Evolutionary conservation across 306 rosid species (phyloP).

Genomic region (Senna siamea): DNA sequence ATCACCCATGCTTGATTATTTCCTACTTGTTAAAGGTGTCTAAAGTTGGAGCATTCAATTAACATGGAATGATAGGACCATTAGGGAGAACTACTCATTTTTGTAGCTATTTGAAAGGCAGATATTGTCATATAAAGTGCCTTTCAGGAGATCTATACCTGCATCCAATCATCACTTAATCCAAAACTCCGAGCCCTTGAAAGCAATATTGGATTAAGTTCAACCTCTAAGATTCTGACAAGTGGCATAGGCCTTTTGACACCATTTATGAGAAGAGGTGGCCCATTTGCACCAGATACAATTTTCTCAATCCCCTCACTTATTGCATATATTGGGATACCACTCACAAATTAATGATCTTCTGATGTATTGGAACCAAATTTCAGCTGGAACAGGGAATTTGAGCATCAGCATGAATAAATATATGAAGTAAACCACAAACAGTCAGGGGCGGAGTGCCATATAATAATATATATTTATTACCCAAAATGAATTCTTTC

Average conservation of each 20-base stretch:
- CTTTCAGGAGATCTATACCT: constrained; percentile 49
- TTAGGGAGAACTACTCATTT: not conserved
- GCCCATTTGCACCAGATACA: constrained; percentile 72
- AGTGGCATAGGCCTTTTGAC: constrained; percentile 89
- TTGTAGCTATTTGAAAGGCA: not conserved
- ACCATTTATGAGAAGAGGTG: constrained; percentile 79
- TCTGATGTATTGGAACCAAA: constrained; percentile 73
- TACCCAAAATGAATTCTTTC: not conserved
- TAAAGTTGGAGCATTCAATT: not conserved
- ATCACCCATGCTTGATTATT: not conserved
- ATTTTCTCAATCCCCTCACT: constrained; percentile 86
- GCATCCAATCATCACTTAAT: constrained; percentile 78
- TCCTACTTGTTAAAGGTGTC: not conserved
- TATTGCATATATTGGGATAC: constrained; percentile 82
- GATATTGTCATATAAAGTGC: too few relatives aligned
- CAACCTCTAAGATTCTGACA: constrained; percentile 85
- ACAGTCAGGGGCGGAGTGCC: constrained; percentile 5
- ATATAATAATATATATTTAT: not conserved
- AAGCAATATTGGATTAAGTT: constrained; percentile 86
- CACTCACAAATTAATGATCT: constrained; percentile 94
- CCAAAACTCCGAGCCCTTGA: constrained; percentile 94
- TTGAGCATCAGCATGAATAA: constrained; percentile 35
- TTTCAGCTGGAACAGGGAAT: constrained; percentile 66
- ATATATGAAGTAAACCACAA: not conserved
- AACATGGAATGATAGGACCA: not conserved